Base-by-base conservation (phyloP, 202 grass and related monocot species). In the Elaeis oleifera region DNA sequence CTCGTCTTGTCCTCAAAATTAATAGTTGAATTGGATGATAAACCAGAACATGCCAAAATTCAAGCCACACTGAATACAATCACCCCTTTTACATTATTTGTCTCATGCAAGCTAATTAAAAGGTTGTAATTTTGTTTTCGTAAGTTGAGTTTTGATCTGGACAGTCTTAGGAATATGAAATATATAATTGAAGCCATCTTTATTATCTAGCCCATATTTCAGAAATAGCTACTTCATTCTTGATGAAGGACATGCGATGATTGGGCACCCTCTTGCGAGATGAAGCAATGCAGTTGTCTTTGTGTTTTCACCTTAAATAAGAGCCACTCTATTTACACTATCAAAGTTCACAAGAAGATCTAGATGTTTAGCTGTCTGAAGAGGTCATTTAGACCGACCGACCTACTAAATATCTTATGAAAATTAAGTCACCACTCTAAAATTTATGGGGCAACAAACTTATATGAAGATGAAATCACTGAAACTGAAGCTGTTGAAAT, bases 151-250 rank as follows among this genome's bases (percentile, higher is more conserved):
- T 60, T 56, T 53, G 54, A 29, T 74, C 23, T 28, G 49, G 52
- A 26, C 78, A 92, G 88, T 88, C 94, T 1, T 88, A 89, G 61
- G 94, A 99, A 57, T 92, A 97, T 2, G 94, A 97, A 61, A 92
- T 89, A n/a, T 80, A 84, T 0, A 85, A 99, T 62, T 99, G 65
- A 89, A 75, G 65, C 94, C 87, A 3, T 99, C 92, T 60, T 81
- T 24, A 0, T 81, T 24, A 3, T 24, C 82, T 19, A 84, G 94
- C 23, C 0, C 72, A 0, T 82, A 84, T 74, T 92, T 99, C 64
- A 78, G 63, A 49, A 77, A 83, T 75, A 86, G 87, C 82, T 89
- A 78, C 60, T 99, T 99, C 16, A 16, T 84, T 61, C 75, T 89
- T 49, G 85, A 99, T 16, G 85, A 99, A 61, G 78, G 80, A 16